Conservation (phyloP, 768 basidiomycete genomes). For the Lactarius vividus region DNA sequence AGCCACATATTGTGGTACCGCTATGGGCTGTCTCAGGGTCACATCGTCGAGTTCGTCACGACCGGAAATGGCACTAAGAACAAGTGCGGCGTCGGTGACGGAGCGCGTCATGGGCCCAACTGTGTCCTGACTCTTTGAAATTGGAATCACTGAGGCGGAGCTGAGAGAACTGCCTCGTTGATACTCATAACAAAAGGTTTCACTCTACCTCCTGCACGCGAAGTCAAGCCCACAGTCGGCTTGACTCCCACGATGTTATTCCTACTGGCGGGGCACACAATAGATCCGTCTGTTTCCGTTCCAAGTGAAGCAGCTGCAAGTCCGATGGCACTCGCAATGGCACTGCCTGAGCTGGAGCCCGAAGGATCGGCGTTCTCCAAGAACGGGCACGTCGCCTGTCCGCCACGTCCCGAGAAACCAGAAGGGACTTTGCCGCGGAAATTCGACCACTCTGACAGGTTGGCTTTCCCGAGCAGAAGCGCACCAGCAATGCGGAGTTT, state of each 20-base stretch:
- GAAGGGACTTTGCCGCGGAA: slow-evolving; percentile 39
- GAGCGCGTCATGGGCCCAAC: slow-evolving; percentile 39
- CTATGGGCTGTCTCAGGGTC: slow-evolving; percentile 43
- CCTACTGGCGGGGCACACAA: slow-evolving; percentile 41
- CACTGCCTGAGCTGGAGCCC: slow-evolving; percentile 45
- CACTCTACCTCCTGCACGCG: slow-evolving; percentile 39
- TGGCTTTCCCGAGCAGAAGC: slow-evolving; percentile 43
- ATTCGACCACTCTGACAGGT: slow-evolving; percentile 44
- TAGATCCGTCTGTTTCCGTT: slow-evolving; percentile 50
- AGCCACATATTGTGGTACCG: slow-evolving; percentile 54
- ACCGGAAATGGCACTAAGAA: slow-evolving; percentile 42
- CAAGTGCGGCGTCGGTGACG: slow-evolving; percentile 36
- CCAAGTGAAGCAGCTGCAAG: slow-evolving; percentile 45
- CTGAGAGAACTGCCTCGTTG: not conserved
- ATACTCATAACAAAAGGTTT: not conserved
- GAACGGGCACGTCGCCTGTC: slow-evolving; percentile 44
- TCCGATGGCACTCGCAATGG: slow-evolving; percentile 41
- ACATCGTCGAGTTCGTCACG: slow-evolving; percentile 42
- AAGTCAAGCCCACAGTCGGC: slow-evolving; percentile 39
- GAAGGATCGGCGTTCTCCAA: slow-evolving; percentile 42
- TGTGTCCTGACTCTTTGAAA: slow-evolving; percentile 33
- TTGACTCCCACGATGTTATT: slow-evolving; percentile 38
- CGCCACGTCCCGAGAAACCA: slow-evolving; percentile 48
- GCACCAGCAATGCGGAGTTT: slow-evolving; percentile 36
- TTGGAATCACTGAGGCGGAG: slow-evolving; percentile 25